Base-by-base conservation (phyloP, 2,329 filamentous ascomycete species). In the Rutstroemia sp. region DNA sequence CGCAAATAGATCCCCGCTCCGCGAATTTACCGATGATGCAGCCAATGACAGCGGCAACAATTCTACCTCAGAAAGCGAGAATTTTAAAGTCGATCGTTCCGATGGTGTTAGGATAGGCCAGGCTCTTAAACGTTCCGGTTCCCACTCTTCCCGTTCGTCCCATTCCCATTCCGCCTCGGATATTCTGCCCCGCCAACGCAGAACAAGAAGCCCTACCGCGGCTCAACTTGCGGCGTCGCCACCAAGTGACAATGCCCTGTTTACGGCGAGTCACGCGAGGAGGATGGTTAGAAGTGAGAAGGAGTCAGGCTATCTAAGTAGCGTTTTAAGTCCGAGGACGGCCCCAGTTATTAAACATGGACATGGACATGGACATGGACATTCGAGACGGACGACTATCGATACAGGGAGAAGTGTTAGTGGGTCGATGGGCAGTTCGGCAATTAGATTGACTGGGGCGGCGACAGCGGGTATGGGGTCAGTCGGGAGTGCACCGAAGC, bases 261-360 rank as follows among this genome's bases (percentile, higher is more conserved):
- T 87, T 69, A 85, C 82, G 0, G 81, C 83, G 23, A 78, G 79
- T 54, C 83, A 86, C 60, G 83, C 85, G 25, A 76, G 85, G 45
- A 76, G 85, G 14, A 86, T 88, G 81, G 80, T 83, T 41, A 83
- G 79, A 66, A 79, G 75, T 49, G 79, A 83, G 34, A 81, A 80
- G 62, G 80, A 81, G 44, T 74, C 75, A 49, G 77, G 80, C 18
- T 75, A 73, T 65, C 79, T 78, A 58, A 72, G 72, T 41, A 80
- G 77, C 56, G 82, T 87, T 14, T 71, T 87, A 50, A 84, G 81
- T 62, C 85, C 85, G 27, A 75, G 83, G 37, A 77, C 76, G 27
- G 74, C 80, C 18, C 79, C 82, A 1, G 76, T 86, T 27, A 75
- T 78, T 64, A 87, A 86, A 67, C 62, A 59, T 44, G 60, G 41